Evolutionary conservation across 1,139 yeast genomes (phyloP).

Genomic region (Saccharomyces hybrid): DNA sequence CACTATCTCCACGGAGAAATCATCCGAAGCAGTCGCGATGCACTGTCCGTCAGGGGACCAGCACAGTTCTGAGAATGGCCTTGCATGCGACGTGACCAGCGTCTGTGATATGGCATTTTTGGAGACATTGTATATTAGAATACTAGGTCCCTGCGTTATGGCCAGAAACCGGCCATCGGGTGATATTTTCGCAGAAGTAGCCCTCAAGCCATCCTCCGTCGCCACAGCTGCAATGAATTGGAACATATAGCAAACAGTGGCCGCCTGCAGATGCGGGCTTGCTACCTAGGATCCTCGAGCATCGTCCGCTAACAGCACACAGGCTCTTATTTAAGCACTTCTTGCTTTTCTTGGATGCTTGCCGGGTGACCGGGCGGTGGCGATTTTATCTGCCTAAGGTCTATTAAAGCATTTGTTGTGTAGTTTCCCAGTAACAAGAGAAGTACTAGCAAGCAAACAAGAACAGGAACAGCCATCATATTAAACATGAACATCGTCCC

Average conservation of each 20-base stretch:
- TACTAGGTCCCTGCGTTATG: constrained; percentile 40
- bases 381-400: not conserved
- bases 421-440: not conserved
- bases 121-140: constrained; percentile 39
- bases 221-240: not conserved
- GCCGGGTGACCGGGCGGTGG: not conserved
- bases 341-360: not conserved
- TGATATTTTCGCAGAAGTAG: constrained; percentile 50
- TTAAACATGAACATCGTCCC: constrained; percentile 28
- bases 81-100: constrained; percentile 23
- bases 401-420: not conserved
- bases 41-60: constrained; percentile 74
- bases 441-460: not conserved
- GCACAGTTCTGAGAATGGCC: constrained; percentile 24
- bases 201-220: not conserved
- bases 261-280: not conserved
- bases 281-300: not conserved
- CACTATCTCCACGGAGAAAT: constrained; percentile 73
- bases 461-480: too few relatives aligned
- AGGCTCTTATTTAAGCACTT: not conserved
- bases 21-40: constrained; percentile 83
- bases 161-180: constrained; percentile 64
- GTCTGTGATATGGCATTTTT: constrained; percentile 23
- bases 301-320: not conserved
- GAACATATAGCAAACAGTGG: not conserved